Evolutionary conservation across 163 green algal species (phyloP).

Genomic region (Smithsoniella earleae): DNA sequence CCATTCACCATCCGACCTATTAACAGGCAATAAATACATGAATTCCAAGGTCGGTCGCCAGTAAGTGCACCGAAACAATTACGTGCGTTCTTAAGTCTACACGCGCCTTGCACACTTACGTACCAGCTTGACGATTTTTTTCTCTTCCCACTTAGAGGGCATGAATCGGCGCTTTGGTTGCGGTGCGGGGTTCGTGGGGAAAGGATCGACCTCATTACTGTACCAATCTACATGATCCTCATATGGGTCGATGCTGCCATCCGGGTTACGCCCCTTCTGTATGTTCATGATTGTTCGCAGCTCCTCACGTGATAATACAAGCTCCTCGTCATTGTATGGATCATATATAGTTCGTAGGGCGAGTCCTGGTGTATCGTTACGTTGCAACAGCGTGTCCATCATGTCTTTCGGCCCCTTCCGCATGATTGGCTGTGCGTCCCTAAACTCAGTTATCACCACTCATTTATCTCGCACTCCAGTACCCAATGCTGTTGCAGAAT

Average conservation of each 20-base stretch:
- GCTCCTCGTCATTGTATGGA: conserved; percentile 93
- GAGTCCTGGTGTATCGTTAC: conserved; percentile 46
- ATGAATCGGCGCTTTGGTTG: conserved; percentile 94
- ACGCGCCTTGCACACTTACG: conserved; percentile 33
- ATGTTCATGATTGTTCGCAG: conserved; percentile 86
- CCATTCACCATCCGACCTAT: too few species aligned
- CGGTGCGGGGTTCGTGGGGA: conserved; percentile 68
- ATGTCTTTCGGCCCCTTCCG: conserved; percentile 47
- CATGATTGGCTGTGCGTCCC: conserved; percentile 43
- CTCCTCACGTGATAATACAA: conserved; percentile 76
- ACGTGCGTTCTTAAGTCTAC: neutral
- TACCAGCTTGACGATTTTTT: conserved; percentile 91
- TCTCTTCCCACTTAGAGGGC: conserved; percentile 92
- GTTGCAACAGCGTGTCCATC: conserved; percentile 63
- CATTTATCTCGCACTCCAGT: neutral
- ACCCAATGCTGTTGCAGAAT: too few species aligned
- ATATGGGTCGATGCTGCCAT: conserved; percentile 71
- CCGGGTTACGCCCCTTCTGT: conserved; percentile 73
- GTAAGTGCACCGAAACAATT: neutral
- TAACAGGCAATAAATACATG: neutral
- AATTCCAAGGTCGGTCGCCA: neutral
- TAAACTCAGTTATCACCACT: neutral
- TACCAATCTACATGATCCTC: conserved; percentile 72
- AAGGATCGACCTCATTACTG: conserved; percentile 56
- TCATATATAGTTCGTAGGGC: conserved; percentile 81